These are phyloP conservation scores for Penicillium parvum DNA, from an alignment of 495 filamentous ascomycete species.

Conservation along the genomic window DNA sequence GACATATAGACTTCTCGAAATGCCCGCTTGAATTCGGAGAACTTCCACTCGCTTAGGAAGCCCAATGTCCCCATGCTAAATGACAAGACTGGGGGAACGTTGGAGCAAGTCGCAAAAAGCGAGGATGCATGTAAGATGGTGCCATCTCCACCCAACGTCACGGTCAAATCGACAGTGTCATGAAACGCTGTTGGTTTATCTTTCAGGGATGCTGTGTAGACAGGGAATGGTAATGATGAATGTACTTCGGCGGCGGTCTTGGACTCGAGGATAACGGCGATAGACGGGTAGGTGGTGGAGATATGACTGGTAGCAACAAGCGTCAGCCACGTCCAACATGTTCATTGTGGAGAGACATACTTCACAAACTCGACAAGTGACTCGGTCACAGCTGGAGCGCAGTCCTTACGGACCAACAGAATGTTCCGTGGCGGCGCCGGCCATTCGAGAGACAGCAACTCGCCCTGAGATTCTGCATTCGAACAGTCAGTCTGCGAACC, in stretches of 20 bases:
- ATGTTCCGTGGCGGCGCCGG: constrained; percentile 84
- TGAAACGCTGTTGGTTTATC: constrained; percentile 39
- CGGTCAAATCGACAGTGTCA: constrained; percentile 77
- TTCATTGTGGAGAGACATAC: constrained; percentile 26
- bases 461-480: constrained; percentile 50
- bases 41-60: constrained; percentile 96
- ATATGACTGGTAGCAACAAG: constrained; percentile 55
- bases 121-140: constrained; percentile 91
- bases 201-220: constrained; percentile 53
- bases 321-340: constrained; percentile 6
- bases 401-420: constrained; percentile 81
- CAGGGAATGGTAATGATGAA: constrained; percentile 66
- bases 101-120: constrained; percentile 75
- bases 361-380: constrained; percentile 75
- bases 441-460: constrained; percentile 83
- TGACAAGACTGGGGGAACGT: constrained; percentile 85
- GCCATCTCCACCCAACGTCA: constrained; percentile 91
- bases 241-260: constrained; percentile 70
- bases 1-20: constrained; percentile 94
- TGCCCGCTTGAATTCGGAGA: constrained; percentile 81
- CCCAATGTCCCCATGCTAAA: constrained; percentile 97
- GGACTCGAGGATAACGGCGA: constrained; percentile 78
- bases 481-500: not conserved
- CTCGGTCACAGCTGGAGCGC: constrained; percentile 62
- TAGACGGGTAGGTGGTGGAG: constrained; percentile 69